phyloP scores from a whole-genome alignment of 805 yeast genomes.

The Candida manassasensis region DNA sequence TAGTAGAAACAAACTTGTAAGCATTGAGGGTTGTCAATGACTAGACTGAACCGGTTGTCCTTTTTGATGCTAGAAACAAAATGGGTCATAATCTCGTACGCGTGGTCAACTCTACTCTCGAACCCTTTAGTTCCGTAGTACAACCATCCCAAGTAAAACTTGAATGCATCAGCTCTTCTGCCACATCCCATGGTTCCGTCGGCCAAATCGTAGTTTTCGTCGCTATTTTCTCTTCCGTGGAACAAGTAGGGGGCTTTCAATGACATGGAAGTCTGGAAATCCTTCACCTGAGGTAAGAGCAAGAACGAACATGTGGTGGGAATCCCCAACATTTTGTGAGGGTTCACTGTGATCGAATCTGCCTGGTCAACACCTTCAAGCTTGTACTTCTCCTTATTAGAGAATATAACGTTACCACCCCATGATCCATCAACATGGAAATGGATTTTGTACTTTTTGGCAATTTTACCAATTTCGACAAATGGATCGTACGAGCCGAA shows the following conservation, averaged over 20 bases:
- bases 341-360: constrained; percentile 74
- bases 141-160: constrained; percentile 75
- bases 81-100: constrained; percentile 59
- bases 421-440: constrained; percentile 86
- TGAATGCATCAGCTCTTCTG: constrained; percentile 75
- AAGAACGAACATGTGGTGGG: constrained; percentile 75
- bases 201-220: constrained; percentile 67
- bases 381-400: constrained; percentile 39
- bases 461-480: constrained; percentile 47
- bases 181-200: constrained; percentile 94
- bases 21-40: constrained; percentile 63
- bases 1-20: constrained; percentile 81
- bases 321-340: constrained; percentile 87
- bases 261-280: constrained; percentile 70
- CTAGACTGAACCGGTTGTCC: constrained; percentile 47
- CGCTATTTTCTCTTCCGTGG: constrained; percentile 50
- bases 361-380: constrained; percentile 62
- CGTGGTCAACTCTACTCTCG: constrained; percentile 64
- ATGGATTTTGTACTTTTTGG: constrained; percentile 59
- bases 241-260: constrained; percentile 76
- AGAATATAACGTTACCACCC: constrained; percentile 84
- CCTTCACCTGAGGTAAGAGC: constrained; percentile 60
- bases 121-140: constrained; percentile 73
- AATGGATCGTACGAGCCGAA: constrained; percentile 79
- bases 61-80: constrained; percentile 43